phyloP scores from a whole-genome alignment of 2,329 filamentous ascomycete species.

The Endocalyx cinctus region DNA sequence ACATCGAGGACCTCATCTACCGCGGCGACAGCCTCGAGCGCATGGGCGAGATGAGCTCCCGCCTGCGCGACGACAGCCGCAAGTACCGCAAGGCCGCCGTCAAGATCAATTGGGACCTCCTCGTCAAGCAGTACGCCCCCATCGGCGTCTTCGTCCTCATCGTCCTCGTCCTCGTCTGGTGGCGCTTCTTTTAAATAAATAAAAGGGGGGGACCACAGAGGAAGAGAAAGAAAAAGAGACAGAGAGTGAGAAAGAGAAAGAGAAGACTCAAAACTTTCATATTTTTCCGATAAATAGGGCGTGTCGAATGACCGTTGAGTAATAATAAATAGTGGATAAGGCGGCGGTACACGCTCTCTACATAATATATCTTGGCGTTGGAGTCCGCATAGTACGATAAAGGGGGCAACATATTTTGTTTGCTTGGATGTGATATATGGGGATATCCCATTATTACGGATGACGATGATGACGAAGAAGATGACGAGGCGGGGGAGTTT shows the following conservation, averaged over 20 bases:
- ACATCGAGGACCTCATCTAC: constrained; percentile 96
- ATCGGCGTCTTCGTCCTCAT: constrained; percentile 78
- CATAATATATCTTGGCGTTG: too few relatives aligned
- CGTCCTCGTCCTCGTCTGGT: constrained; percentile 82
- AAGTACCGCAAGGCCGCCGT: constrained; percentile 93
- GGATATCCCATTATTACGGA: too few relatives aligned
- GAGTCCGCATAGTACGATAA: too few relatives aligned
- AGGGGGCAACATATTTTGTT: too few relatives aligned
- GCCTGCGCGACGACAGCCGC: constrained; percentile 85
- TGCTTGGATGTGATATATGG: too few relatives aligned
- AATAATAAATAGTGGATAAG: too few relatives aligned
- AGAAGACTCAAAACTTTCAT: too few relatives aligned
- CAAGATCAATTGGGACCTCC: constrained; percentile 94
- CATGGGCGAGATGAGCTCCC: constrained; percentile 91
- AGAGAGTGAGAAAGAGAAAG: neutral
- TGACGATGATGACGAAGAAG: too few relatives aligned
- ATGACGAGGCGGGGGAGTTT: too few relatives aligned
- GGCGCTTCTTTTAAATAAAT: constrained; percentile 76
- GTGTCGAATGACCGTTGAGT: too few relatives aligned
- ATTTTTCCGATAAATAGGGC: too few relatives aligned
- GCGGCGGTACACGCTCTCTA: too few relatives aligned
- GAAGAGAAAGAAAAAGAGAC: neutral
- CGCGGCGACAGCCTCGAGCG: constrained; percentile 89
- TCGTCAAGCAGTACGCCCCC: constrained; percentile 95
- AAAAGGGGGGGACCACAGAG: neutral